Evolutionary conservation across 169 alveolate species (phyloP), one percentile per base, ranked within the genome.

Genomic region (Eimeria tenella): DNA sequence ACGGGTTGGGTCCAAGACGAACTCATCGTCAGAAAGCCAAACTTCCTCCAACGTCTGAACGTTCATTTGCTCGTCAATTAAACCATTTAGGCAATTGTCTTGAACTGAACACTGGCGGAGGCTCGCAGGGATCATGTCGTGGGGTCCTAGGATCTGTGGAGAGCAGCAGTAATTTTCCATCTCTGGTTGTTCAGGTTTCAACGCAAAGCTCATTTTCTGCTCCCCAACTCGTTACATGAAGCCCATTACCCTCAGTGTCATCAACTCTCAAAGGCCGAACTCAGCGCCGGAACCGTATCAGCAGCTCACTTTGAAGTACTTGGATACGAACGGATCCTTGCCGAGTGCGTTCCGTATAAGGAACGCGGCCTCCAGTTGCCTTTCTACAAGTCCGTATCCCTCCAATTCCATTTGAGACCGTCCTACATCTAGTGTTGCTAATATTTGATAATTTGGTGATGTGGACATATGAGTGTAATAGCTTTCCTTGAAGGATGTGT

Each of bases 401-500:
- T 95, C 96, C 79, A 95, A 84, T 70, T 93, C 96, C 96, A 95
- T 95, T 56, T 95, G 96, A 60, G 96, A 95, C 62, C 96, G 75
- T 7, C 96, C 96, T 42, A 95, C 96, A 89, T 95, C 96, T 68
- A 95, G 89, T 50, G 97, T 94, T 23, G 96, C 96, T 60, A 94
- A 50, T 1, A 95, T 94, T 63, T 95, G 97, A 81, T 95, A 95
- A 87, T 95, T 95, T 5, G 97, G 97, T 6, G 97, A 95, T 9
- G 97, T 95, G 49, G 96, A 94, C 97, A 94, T 95, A 93, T 95
- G 97, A 49, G 97, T 94, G 94, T 90, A 95, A 52, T 95, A 95
- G 53, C 96, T 96, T 87, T 95, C 97, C 52, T 94, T 95, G 88
- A 95, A 95, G 31, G 97, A 86, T 0, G 96, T 91, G 77, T 95